phyloP scores from a whole-genome alignment of 805 yeast genomes.

The Pichia nakasei region DNA sequence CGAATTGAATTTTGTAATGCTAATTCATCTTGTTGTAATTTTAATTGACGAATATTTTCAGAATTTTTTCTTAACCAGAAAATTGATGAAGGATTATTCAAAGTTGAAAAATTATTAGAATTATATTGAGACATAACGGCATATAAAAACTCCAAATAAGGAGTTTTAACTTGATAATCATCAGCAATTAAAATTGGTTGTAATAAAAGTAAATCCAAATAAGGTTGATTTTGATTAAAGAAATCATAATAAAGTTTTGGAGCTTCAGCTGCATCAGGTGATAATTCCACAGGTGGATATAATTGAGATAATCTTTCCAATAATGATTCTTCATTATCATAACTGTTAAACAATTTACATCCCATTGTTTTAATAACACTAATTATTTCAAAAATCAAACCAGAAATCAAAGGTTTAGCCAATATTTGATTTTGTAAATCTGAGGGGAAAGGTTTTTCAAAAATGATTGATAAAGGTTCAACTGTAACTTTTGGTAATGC shows the following conservation, averaged over 20 bases:
- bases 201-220: conserved; percentile 66
- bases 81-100: conserved; percentile 22
- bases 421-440: conserved; percentile 56
- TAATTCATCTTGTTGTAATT: conserved; percentile 20
- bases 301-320: conserved; percentile 43
- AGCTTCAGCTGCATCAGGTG: conserved; percentile 32
- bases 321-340: conserved; percentile 56
- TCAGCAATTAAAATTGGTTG: conserved; percentile 90
- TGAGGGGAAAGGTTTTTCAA: conserved; percentile 61
- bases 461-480: conserved; percentile 64
- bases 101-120: conserved; percentile 35
- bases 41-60: conserved; percentile 22
- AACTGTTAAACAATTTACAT: conserved; percentile 59
- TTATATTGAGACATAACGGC: conserved; percentile 63
- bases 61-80: conserved; percentile 25
- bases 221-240: conserved; percentile 45
- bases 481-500: conserved; percentile 73
- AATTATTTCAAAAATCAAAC: conserved; percentile 65
- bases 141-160: conserved; percentile 81
- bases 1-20: conserved; percentile 21
- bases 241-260: conserved; percentile 64
- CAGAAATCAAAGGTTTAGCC: conserved; percentile 79
- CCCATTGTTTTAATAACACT: conserved; percentile 72
- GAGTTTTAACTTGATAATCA: conserved; percentile 77
- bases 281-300: conserved; percentile 29